Base-by-base conservation (phyloP, 108 stramenopile genomes). In the Nitzschia sp. region DNA sequence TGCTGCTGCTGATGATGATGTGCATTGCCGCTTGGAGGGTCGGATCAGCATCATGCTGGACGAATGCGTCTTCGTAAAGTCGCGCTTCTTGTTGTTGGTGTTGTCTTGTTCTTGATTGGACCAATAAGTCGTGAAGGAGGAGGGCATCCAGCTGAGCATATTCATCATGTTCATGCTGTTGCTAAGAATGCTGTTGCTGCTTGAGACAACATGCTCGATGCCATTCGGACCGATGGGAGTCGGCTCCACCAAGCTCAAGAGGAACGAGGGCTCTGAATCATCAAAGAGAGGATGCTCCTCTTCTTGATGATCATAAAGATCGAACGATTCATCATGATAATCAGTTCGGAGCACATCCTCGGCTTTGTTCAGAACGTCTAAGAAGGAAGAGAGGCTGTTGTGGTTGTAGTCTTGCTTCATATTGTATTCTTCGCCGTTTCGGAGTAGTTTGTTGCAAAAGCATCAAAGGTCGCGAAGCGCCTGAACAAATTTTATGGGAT, bases 221-320 rank as follows among this genome's bases (percentile, higher is more conserved):
- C 57, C 57, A 3, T 34, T 2, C 6, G 57, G 57, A 11, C 57
- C 57, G 8, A 58, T 58, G 1, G 57, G 57, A 4, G 57, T 58
- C n/a, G 57, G 57, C 21, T 58, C 57, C 57, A 58, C n/a, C 2
- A 29, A 54, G 16, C 15, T 22, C 1, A 54, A 15, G 53, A 27
- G 27, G 22, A 23, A 27, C 2, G 53, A n/a, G n/a, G n/a, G n/a
- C n/a, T n/a, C n/a, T n/a, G n/a, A n/a, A n/a, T n/a, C n/a, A n/a
- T n/a, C n/a, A n/a, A n/a, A n/a, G n/a, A n/a, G n/a, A n/a, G n/a
- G n/a, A n/a, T n/a, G n/a, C n/a, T n/a, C n/a, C n/a, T n/a, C n/a
- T n/a, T n/a, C n/a, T n/a, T n/a, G n/a, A n/a, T n/a, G n/a, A n/a
- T n/a, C n/a, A n/a, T n/a, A 32, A 13, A 34, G 15, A 34, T 17